Evolutionary conservation across 768 basidiomycete species (phyloP).

Genomic region (Leccinum ochraceum): DNA sequence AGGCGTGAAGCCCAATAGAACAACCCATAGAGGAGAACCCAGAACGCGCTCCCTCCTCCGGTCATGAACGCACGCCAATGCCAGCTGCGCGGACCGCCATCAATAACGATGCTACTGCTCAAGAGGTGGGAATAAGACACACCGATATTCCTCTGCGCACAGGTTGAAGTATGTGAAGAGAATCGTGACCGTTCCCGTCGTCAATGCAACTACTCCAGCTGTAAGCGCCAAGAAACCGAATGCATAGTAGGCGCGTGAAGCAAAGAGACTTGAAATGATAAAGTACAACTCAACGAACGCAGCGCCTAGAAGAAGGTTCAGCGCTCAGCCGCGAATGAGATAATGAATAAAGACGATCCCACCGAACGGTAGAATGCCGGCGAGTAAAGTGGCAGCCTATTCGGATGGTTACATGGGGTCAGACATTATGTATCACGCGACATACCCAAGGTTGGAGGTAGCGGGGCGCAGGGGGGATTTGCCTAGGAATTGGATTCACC

Average conservation of each 20-base stretch:
- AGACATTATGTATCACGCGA: slow-evolving; percentile 13
- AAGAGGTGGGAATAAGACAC: slow-evolving; percentile 18
- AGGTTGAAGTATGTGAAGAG: slow-evolving; percentile 88
- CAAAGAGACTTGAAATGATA: slow-evolving; percentile 87
- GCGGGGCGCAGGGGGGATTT: slow-evolving; percentile 85
- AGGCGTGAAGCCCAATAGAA: slow-evolving; percentile 89
- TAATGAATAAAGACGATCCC: slow-evolving; percentile 17
- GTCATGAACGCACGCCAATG: slow-evolving; percentile 94
- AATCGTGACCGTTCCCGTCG: slow-evolving; percentile 89
- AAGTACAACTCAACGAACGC: slow-evolving; percentile 96
- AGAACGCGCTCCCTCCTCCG: slow-evolving; percentile 91
- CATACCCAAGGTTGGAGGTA: slow-evolving; percentile 82
- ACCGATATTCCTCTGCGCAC: slow-evolving; percentile 95
- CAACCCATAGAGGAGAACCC: slow-evolving; percentile 85
- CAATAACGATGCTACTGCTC: neutral
- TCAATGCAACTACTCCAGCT: slow-evolving; percentile 77
- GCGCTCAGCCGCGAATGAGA: slow-evolving; percentile 6
- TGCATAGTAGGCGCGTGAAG: slow-evolving; percentile 91
- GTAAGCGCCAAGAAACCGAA: slow-evolving; percentile 95
- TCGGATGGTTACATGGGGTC: slow-evolving; percentile 15
- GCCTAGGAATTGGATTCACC: slow-evolving; percentile 93
- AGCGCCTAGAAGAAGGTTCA: slow-evolving; percentile 55
- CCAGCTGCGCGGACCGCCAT: slow-evolving; percentile 57
- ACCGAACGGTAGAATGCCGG: slow-evolving; percentile 93
- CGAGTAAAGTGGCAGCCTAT: slow-evolving; percentile 73